Evolutionary conservation across 805 yeast genomes (phyloP).

Genomic region (Deakozyma indianensis): DNA sequence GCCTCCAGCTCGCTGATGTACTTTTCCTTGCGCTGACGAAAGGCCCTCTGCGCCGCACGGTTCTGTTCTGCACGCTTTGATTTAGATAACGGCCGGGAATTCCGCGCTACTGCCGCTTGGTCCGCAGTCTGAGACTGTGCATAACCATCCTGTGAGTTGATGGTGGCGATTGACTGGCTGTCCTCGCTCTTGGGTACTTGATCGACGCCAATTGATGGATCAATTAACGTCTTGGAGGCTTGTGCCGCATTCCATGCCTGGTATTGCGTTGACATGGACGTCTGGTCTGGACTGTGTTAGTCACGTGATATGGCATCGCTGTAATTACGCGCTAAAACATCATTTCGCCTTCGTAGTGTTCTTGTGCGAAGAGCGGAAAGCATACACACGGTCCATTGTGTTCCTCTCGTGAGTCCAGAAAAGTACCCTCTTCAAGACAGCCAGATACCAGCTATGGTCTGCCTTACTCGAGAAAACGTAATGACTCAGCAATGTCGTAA

Average conservation of each 20-base stretch:
- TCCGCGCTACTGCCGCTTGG: not conserved
- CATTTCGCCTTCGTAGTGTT: no score
- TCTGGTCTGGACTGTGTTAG: not conserved
- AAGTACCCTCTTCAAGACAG: no score
- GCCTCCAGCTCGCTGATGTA: constrained; percentile 69
- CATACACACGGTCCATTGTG: no score
- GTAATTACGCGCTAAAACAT: no score
- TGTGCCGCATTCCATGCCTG: not conserved
- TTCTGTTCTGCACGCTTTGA: constrained; percentile 87
- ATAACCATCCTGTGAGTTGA: not conserved
- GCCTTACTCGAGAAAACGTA: no score
- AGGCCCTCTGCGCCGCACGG: constrained; percentile 83
- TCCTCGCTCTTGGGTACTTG: not conserved
- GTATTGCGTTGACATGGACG: not conserved
- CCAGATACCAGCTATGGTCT: no score
- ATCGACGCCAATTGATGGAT: not conserved
- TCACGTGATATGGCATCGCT: not conserved
- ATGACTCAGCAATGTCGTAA: not conserved
- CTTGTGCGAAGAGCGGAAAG: no score
- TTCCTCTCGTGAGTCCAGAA: no score
- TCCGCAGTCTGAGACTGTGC: not conserved
- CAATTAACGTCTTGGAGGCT: not conserved
- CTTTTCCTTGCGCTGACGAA: constrained; percentile 70
- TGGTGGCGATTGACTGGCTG: not conserved
- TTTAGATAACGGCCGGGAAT: constrained; percentile 33